Conservation (phyloP, 495 filamentous ascomycete species). For the Apiosordaria backusii region DNA sequence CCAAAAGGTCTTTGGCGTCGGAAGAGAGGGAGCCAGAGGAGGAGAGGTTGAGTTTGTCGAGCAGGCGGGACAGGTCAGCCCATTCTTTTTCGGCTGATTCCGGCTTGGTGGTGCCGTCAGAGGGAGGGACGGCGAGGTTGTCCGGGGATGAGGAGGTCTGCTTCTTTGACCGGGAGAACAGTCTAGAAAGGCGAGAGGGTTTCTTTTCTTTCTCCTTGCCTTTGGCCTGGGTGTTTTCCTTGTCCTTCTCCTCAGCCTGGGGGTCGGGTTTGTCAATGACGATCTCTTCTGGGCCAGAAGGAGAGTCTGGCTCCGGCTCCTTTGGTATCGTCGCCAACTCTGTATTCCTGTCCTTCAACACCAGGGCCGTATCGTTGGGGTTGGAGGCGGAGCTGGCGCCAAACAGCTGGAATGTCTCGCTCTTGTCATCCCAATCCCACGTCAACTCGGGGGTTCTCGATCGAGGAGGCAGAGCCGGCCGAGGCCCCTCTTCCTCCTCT, state of each 20-base stretch:
- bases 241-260: constrained; percentile 13
- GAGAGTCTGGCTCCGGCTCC: not conserved
- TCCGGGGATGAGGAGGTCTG: not conserved
- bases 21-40: constrained; percentile 67
- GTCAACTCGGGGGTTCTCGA: constrained; percentile 44
- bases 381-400: not conserved
- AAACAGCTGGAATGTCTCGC: constrained; percentile 29
- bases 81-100: constrained; percentile 50
- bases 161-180: constrained; percentile 25
- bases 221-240: constrained; percentile 6
- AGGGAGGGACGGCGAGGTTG: constrained; percentile 30
- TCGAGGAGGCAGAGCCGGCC: constrained; percentile 41
- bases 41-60: constrained; percentile 59
- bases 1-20: constrained; percentile 60
- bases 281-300: not conserved
- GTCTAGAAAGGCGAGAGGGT: constrained; percentile 25
- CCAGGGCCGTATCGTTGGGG: constrained; percentile 1
- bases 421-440: constrained; percentile 35
- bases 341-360: constrained; percentile 9
- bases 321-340: constrained; percentile 8
- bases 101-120: constrained; percentile 8
- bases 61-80: constrained; percentile 69
- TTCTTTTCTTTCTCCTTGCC: constrained; percentile 18
- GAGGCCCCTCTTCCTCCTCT: constrained; percentile 33
- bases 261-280: constrained; percentile 1